Conservation (phyloP, 2,329 filamentous ascomycete genomes). For the Aspergillus eucalypticola region DNA sequence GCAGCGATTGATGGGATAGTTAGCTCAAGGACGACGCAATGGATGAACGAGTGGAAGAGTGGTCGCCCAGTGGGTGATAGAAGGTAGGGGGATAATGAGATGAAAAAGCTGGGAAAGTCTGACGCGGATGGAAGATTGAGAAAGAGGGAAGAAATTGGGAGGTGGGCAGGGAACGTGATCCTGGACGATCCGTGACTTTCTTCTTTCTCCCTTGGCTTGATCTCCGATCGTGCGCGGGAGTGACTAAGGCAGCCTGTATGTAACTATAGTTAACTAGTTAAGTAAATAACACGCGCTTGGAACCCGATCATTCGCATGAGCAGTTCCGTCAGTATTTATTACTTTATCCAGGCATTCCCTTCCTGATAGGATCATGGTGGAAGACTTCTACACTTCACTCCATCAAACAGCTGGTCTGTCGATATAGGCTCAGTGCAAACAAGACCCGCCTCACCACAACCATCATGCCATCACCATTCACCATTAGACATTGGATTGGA, state of each 20-base stretch:
- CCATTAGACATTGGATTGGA: no score
- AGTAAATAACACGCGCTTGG: not conserved
- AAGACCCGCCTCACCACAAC: no score
- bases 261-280: not conserved
- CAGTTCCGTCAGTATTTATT: not conserved
- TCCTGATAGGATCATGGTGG: no score
- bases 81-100: not conserved
- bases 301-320: not conserved
- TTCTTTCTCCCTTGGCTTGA: conserved; percentile 1
- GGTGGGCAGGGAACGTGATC: conserved; percentile 12
- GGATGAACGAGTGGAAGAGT: conserved; percentile 4
- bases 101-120: not conserved
- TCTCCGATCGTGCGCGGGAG: conserved; percentile 3
- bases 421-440: no score
- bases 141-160: conserved; percentile 6
- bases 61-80: not conserved
- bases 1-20: not conserved
- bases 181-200: conserved; percentile 9
- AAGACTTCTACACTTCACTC: no score
- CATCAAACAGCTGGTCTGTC: no score
- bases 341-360: not conserved
- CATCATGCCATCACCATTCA: no score
- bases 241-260: conserved; percentile 5
- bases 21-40: conserved; percentile 4
- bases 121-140: not conserved